Evolutionary conservation across 257 asterid genomes (phyloP), one percentile per base, ranked within the genome.

Genomic region (Phtheirospermum japonicum): DNA sequence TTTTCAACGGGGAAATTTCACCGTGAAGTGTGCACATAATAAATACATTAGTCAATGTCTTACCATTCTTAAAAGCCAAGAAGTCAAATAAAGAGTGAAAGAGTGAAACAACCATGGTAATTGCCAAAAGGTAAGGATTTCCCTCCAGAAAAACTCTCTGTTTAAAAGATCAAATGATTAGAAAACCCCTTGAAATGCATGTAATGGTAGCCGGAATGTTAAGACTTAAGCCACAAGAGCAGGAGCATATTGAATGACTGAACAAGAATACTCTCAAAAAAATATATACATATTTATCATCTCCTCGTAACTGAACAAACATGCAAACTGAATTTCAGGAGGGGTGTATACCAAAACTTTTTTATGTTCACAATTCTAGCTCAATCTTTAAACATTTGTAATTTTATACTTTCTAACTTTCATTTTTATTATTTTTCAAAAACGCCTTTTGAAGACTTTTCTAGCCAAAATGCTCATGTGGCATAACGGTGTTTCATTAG

Each of bases 111-210:
- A 76, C 81, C 99, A 89, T 89, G 57, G 99, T 89, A 67, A 92
- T 70, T 45, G 67, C 96, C 69, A 92, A 83, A 71, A 92, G 95
- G 73, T 76, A 76, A 6, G 99, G 99, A 79, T 92, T 92, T 67
- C 99, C 99, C 81, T 92, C 99, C 86, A 92, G 79, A 68, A 87
- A 92, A 11, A 89, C 99, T 67, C 99, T 85, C 97, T 92, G 99
- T 59, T 55, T 33, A 75, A 72, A 79, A 45, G 20, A 40, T 53
- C 46, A 77, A 63, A 64, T 37, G 40, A 71, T 78, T 32, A 77
- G 72, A 51, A 58, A 57, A 36, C 71, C 64, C 48, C 16, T 65
- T 56, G 43, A 34, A 68, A 65, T 43, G 45, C 61, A 65, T 39
- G 40, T 43, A 56, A 7, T 42, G 30, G 59, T 14, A 56, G 30